Conservation (phyloP, 176 grass and related monocot species). For the Coix lacrymajobi region DNA sequence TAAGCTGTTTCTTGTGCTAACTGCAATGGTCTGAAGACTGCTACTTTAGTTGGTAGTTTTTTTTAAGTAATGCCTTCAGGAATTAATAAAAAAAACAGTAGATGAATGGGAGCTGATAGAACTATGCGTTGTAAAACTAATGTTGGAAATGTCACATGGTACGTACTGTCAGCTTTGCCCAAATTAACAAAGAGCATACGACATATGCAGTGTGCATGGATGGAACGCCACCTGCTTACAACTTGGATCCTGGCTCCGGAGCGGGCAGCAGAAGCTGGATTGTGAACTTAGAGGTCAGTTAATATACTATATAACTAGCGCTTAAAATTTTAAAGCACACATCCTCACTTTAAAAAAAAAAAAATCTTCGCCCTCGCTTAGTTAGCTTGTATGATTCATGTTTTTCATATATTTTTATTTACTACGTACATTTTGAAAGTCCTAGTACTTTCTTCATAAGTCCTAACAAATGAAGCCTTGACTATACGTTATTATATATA, state of each 20-base stretch:
- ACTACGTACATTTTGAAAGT: neutral
- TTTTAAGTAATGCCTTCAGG: neutral
- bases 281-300: slow-evolving; percentile 63
- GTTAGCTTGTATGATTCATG: neutral
- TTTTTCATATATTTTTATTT: neutral
- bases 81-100: neutral
- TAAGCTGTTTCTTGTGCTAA: neutral
- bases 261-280: slow-evolving; percentile 63
- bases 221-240: slow-evolving; percentile 66
- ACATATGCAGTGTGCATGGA: slow-evolving; percentile 72
- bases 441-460: neutral
- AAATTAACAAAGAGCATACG: neutral
- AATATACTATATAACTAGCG: neutral
- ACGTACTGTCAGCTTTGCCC: neutral
- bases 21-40: neutral
- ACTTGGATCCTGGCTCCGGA: slow-evolving; percentile 57
- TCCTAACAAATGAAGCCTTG: neutral
- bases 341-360: too few species aligned
- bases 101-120: neutral
- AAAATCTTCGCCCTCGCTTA: too few species aligned
- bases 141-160: neutral
- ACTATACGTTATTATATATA: too few species aligned
- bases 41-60: neutral
- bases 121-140: neutral
- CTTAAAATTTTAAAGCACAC: neutral